Conservation (phyloP, 1,284 basidiomycete species). For the Xerocomus amazonicus region DNA sequence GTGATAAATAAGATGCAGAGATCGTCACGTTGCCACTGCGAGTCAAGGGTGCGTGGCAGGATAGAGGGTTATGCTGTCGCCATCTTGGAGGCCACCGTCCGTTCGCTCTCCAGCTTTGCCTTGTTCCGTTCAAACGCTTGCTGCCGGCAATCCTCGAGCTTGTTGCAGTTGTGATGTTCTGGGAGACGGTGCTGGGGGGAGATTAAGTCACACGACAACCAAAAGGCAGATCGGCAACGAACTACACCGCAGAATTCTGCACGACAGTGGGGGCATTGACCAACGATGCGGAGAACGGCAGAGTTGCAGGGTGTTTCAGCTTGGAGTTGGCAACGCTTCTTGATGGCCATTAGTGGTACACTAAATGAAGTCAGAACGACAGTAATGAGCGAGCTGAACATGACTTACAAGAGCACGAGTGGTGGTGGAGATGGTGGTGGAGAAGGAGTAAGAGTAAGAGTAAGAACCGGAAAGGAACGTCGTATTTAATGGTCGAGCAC, state of each 20-base stretch:
- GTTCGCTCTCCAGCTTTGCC: slow-evolving; percentile 79
- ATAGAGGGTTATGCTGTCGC: slow-evolving; percentile 55
- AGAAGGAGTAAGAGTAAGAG: slow-evolving; percentile 2
- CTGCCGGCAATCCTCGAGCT: slow-evolving; percentile 76
- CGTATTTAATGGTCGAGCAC: slow-evolving; percentile 28
- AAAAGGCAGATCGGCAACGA: slow-evolving; percentile 35
- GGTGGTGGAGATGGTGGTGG: slow-evolving; percentile 1
- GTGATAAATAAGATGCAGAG: slow-evolving; percentile 31
- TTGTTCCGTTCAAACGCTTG: slow-evolving; percentile 85
- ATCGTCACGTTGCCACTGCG: slow-evolving; percentile 24
- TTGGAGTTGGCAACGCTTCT: slow-evolving; percentile 81
- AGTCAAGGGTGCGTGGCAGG: slow-evolving; percentile 5
- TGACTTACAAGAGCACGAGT: slow-evolving; percentile 1
- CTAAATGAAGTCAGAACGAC: slow-evolving; percentile 1
- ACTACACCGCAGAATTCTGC: slow-evolving; percentile 74
- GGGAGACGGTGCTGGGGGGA: slow-evolving; percentile 70
- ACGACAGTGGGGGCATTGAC: slow-evolving; percentile 76
- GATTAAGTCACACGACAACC: slow-evolving; percentile 17
- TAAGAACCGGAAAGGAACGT: not conserved
- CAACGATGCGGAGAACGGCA: slow-evolving; percentile 76
- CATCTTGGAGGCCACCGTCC: slow-evolving; percentile 83
- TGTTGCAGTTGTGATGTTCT: slow-evolving; percentile 76
- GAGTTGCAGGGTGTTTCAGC: slow-evolving; percentile 67
- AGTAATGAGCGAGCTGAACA: not conserved
- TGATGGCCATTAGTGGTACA: slow-evolving; percentile 57